These are phyloP conservation scores for Boletus bicolor DNA, from an alignment of 768 basidiomycete species.

Conservation along the genomic window DNA sequence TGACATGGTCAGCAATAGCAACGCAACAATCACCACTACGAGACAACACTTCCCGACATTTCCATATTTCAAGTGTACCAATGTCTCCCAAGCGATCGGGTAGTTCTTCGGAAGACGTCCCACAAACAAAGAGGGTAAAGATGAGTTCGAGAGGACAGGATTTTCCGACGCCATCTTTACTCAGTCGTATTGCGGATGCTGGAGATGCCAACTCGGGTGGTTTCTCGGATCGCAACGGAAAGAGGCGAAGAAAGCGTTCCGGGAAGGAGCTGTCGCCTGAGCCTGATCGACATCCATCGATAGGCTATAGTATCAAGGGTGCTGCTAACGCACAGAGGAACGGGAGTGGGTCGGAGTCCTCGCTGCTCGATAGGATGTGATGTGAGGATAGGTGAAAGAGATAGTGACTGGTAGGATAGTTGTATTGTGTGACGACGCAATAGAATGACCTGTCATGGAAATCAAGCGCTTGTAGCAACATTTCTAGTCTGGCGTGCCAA, in stretches of 20 bases:
- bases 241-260: constrained; percentile 18
- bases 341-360: constrained; percentile 17
- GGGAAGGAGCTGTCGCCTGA: constrained; percentile 25
- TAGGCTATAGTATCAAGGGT: constrained; percentile 54
- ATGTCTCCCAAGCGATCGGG: constrained; percentile 26
- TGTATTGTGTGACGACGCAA: constrained; percentile 17
- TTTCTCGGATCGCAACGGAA: constrained; percentile 17
- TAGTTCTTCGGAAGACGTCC: constrained; percentile 30
- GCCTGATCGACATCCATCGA: constrained; percentile 34
- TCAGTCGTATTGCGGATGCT: constrained; percentile 40
- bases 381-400: constrained; percentile 27
- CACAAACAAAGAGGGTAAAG: constrained; percentile 36
- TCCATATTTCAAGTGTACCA: constrained; percentile 3
- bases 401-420: constrained; percentile 21
- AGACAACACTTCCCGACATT: constrained; percentile 11
- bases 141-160: constrained; percentile 27
- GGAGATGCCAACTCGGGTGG: constrained; percentile 16
- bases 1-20: constrained; percentile 9
- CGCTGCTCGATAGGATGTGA: constrained; percentile 37
- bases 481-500: no score
- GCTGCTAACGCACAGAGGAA: constrained; percentile 39
- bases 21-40: constrained; percentile 9
- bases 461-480: no score
- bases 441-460: constrained; percentile 3
- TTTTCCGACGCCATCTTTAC: constrained; percentile 37